Base-by-base conservation (phyloP, 2,329 filamentous ascomycete species). In the Fusarium ramigenum region DNA sequence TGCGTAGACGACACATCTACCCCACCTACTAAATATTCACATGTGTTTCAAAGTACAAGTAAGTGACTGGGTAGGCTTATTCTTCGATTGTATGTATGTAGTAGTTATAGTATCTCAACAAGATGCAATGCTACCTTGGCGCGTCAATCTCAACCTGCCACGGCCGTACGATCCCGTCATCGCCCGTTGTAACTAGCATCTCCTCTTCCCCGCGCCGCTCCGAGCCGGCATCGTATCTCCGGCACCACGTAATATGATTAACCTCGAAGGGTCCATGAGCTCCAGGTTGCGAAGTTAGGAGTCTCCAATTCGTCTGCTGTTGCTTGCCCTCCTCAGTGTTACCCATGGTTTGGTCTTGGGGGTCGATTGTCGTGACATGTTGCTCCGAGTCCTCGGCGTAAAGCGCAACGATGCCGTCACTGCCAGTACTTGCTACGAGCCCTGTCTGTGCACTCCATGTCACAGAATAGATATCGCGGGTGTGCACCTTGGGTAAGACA, bases 181-280 rank as follows among this genome's bases (percentile, higher is more conserved):
- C 96, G 1, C 96, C 96, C 1, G 95, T 97, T 21, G 93, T 96
- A 25, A 98, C 85, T 52, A 99, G 85, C 80, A 98, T 92, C 83
- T 98, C 96, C 77, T 97, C 94, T 30, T 85, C 81, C 7, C 87
- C 86, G 60, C 82, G 86, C 70, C 83, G 86, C 79, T 87, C 87
- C 3, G 83, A 82, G 2, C 85, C 91, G 56, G 87, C 86, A 80
- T 97, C 95, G 64, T 90, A 93, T 64, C 95, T 87, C 76, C 88
- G 89, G 74, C 94, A 95, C 96, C 96, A 99, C 4, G 90, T 91
- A 54, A 96, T 88, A 82, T 98, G 95, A 78, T 99, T 99, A 72
- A 98, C 88, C 83, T 99, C 96, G 79, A 96, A 98, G 5, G 97
- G 93, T 2, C 94, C 95, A 80, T 99, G 96, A 5, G 92, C 93